Evolutionary conservation across 768 basidiomycete species (phyloP).

Genomic region (Russula compacta): DNA sequence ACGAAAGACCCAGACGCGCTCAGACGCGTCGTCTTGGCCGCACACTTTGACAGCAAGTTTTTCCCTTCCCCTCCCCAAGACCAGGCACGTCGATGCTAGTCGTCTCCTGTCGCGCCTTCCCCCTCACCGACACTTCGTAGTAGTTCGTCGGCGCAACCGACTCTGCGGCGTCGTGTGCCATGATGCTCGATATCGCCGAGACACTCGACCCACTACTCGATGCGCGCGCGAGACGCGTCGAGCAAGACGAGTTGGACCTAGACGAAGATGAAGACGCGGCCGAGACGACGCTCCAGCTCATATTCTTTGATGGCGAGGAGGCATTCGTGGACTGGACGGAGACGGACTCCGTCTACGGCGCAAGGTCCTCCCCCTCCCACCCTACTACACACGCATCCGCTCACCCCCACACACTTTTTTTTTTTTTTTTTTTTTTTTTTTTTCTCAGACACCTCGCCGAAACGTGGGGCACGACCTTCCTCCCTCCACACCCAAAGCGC

Average conservation of each 20-base stretch:
- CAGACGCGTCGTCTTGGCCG: slow-evolving; percentile 76
- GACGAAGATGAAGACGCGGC: slow-evolving; percentile 73
- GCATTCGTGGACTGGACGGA: slow-evolving; percentile 87
- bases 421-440: too few relatives aligned
- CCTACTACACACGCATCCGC: too few relatives aligned
- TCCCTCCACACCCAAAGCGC: slow-evolving; percentile 50
- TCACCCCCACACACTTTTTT: neutral
- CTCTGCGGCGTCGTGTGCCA: slow-evolving; percentile 90
- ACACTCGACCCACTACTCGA: slow-evolving; percentile 66
- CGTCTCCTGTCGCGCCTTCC: neutral
- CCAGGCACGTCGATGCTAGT: slow-evolving; percentile 41
- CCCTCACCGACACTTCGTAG: neutral
- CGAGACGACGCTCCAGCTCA: slow-evolving; percentile 80
- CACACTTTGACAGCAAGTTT: slow-evolving; percentile 92
- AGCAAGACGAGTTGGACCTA: slow-evolving; percentile 37
- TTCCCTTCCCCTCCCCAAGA: slow-evolving; percentile 61
- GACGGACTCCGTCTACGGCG: slow-evolving; percentile 90
- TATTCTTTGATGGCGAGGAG: slow-evolving; percentile 98
- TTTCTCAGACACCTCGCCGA: slow-evolving; percentile 71
- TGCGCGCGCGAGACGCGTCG: slow-evolving; percentile 43
- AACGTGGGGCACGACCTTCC: slow-evolving; percentile 68
- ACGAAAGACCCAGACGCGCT: slow-evolving; percentile 87
- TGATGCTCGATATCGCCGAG: slow-evolving; percentile 89
- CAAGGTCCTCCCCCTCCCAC: slow-evolving; percentile 46
- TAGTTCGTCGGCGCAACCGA: slow-evolving; percentile 98